Percentiles rank a stretch among this genome's conserved stretches.
These are phyloP conservation scores for Yamadazyma takamatsuzukensis DNA, from an alignment of 805 yeast genomes.

Conservation along the genomic window DNA sequence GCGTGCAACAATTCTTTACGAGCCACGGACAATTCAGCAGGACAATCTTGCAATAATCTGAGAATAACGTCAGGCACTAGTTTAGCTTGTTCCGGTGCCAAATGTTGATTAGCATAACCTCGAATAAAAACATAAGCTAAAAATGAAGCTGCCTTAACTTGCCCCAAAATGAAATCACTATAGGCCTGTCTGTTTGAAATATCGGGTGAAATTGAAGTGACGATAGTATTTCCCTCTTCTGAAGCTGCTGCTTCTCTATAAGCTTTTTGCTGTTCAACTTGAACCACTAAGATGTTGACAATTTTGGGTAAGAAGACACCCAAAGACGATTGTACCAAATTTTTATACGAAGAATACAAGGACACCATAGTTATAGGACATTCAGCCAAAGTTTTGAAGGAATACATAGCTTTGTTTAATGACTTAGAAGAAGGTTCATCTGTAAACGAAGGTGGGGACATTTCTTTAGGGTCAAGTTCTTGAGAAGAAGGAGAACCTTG, in stretches of 20 bases:
- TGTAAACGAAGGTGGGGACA: slow-evolving; percentile 37
- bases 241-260: slow-evolving; percentile 48
- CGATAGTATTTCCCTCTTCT: slow-evolving; percentile 47
- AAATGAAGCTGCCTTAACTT: slow-evolving; percentile 94
- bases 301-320: slow-evolving; percentile 80
- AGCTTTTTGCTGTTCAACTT: slow-evolving; percentile 70
- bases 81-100: slow-evolving; percentile 39
- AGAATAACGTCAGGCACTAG: slow-evolving; percentile 85
- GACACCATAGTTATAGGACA: slow-evolving; percentile 97
- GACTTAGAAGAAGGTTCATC: slow-evolving; percentile 46
- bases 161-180: slow-evolving; percentile 87
- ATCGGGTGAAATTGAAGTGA: slow-evolving; percentile 69
- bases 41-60: slow-evolving; percentile 89
- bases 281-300: slow-evolving; percentile 65
- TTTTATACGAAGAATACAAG: slow-evolving; percentile 81
- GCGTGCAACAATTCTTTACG: slow-evolving; percentile 92
- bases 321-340: slow-evolving; percentile 64
- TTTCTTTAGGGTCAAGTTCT: slow-evolving; percentile 17
- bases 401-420: slow-evolving; percentile 64
- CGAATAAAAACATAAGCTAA: slow-evolving; percentile 88
- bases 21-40: slow-evolving; percentile 86
- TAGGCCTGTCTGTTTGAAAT: slow-evolving; percentile 75
- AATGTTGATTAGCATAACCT: slow-evolving; percentile 67
- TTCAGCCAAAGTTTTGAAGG: slow-evolving; percentile 90
- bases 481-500: slow-evolving; percentile 7